A percentile compares a stretch with the other conserved stretches of the same genome.
Evolutionary conservation across 345 rosid genomes (phyloP).

Genomic region (Hevea brasiliensis): DNA sequence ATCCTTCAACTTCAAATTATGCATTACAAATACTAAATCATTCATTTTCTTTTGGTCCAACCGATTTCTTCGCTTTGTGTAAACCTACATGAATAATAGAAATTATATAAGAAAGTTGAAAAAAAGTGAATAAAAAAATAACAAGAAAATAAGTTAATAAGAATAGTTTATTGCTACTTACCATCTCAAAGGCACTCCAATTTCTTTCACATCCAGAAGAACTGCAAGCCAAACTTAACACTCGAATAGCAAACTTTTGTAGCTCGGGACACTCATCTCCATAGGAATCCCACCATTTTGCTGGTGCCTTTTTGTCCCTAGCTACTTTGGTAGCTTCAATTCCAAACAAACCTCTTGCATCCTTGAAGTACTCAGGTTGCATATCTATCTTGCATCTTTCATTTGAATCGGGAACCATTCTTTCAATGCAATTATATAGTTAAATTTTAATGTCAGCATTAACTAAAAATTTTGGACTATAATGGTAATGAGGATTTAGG

Average conservation of each 20-base stretch:
- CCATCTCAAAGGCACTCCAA: conserved; percentile 3
- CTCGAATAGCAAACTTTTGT: not conserved
- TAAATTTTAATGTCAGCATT: not conserved
- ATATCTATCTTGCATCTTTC: not conserved
- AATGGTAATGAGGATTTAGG: not conserved
- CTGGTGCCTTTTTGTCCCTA: too few relatives aligned
- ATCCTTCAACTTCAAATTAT: not conserved
- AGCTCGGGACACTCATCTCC: not conserved
- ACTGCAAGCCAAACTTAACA: not conserved
- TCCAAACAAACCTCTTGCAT: too few relatives aligned
- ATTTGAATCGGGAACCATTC: not conserved
- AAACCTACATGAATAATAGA: not conserved
- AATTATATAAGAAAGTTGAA: not conserved
- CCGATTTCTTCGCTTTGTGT: not conserved
- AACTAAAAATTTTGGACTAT: not conserved
- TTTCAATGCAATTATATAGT: not conserved
- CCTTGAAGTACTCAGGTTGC: too few relatives aligned
- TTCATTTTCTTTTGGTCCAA: not conserved
- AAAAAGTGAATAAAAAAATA: too few relatives aligned
- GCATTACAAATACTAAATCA: not conserved
- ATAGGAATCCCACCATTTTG: conserved; percentile 1
- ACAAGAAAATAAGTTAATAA: too few relatives aligned
- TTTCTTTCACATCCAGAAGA: not conserved
- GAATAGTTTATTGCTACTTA: not conserved
- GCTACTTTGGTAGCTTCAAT: too few relatives aligned